Conservation (phyloP, 129 eudicot genomes). For the Tanacetum coccineum region DNA sequence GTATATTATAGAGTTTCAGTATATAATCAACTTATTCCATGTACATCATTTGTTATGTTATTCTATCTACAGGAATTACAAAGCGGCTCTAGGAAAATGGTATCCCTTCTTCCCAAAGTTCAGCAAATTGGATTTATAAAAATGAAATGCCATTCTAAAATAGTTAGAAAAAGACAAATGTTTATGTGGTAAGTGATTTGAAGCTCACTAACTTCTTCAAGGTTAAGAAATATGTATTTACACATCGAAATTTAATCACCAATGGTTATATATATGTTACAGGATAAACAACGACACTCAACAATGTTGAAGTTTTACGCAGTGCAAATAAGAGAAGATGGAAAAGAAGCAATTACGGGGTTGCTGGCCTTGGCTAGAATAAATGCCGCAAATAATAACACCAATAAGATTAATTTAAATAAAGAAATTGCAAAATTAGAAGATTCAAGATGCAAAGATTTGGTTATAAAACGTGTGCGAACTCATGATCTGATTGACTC, state of each 20-base stretch:
- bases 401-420: constrained; percentile 24
- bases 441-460: constrained; percentile 18
- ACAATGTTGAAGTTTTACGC: constrained; percentile 9
- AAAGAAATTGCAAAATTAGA: constrained; percentile 12
- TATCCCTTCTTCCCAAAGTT: constrained; percentile 15
- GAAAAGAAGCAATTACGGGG: constrained; percentile 60
- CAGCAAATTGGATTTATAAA: constrained; percentile 12
- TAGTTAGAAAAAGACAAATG: constrained; percentile 35
- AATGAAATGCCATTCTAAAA: constrained; percentile 23
- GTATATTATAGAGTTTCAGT: no score
- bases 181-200: constrained; percentile 30
- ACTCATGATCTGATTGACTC: constrained; percentile 12
- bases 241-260: neutral
- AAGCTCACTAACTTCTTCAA: neutral
- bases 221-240: neutral
- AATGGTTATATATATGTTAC: neutral
- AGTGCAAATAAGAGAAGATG: constrained; percentile 42
- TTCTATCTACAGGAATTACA: constrained; percentile 37
- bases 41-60: neutral
- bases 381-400: constrained; percentile 13
- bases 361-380: constrained; percentile 44
- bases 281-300: constrained; percentile 28
- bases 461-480: constrained; percentile 11
- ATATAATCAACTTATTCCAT: neutral
- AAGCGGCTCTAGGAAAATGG: constrained; percentile 40